Conservation (phyloP, 2,329 filamentous ascomycete genomes). For the Chrysoporthe austroafricana region DNA sequence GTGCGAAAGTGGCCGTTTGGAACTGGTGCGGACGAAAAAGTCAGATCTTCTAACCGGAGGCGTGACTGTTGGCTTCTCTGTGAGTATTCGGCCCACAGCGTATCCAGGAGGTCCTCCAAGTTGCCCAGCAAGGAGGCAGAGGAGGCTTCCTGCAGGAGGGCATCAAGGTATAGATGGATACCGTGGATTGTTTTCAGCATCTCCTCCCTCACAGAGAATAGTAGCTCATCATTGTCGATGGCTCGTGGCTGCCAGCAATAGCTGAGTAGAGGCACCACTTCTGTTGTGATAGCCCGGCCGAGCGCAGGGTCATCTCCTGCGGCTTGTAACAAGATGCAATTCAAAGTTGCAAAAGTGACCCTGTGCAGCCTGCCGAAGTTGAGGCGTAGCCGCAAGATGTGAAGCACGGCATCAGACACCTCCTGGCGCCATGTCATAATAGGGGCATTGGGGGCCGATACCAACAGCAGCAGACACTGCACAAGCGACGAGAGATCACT, state of each 20-base stretch:
- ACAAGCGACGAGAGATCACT: conserved; percentile 59
- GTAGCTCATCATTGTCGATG: conserved; percentile 61
- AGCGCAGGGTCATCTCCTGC: conserved; percentile 71
- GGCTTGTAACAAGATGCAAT: conserved; percentile 67
- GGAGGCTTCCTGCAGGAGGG: conserved; percentile 51
- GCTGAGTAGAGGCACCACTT: conserved; percentile 71
- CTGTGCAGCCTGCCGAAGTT: conserved; percentile 59
- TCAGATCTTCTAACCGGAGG: conserved; percentile 78
- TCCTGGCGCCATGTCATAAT: conserved; percentile 58
- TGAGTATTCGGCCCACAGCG: conserved; percentile 78
- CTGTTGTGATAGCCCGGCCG: conserved; percentile 61
- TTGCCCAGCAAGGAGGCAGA: conserved; percentile 46
- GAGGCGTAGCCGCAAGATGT: conserved; percentile 57
- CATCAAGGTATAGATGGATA: conserved; percentile 66
- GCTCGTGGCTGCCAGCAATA: conserved; percentile 79
- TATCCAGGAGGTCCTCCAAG: conserved; percentile 69
- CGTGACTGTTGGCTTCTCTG: conserved; percentile 71
- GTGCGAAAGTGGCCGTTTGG: conserved; percentile 51
- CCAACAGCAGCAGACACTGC: conserved; percentile 67
- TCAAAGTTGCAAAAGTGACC: conserved; percentile 75
- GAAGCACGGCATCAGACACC: conserved; percentile 60
- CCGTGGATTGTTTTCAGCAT: conserved; percentile 74
- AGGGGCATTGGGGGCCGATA: conserved; percentile 70
- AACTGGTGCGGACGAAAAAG: conserved; percentile 54
- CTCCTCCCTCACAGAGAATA: conserved; percentile 72